phyloP scores from a whole-genome alignment of 495 filamentous ascomycete species.

The Penicillium chermesinum region DNA sequence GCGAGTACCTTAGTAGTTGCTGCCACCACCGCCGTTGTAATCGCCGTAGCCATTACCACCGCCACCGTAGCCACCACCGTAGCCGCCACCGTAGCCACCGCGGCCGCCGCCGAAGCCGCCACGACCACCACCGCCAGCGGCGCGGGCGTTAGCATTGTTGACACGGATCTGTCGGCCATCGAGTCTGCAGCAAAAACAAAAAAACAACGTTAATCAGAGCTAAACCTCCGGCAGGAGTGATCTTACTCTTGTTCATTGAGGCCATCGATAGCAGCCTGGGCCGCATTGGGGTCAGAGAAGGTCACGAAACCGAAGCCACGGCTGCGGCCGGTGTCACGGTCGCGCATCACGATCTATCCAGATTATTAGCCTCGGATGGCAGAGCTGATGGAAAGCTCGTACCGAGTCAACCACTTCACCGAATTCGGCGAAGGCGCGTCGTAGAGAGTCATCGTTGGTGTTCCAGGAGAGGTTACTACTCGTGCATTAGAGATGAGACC shows the following conservation, averaged over 20 bases:
- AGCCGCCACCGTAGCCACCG: neutral
- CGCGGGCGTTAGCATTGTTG: conserved; percentile 13
- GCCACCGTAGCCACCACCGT: neutral
- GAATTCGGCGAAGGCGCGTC: conserved; percentile 5
- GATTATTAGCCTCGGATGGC: neutral
- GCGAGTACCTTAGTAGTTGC: neutral
- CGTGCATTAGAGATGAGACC: neutral
- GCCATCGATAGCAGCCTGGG: conserved; percentile 6
- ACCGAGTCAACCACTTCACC: conserved; percentile 11
- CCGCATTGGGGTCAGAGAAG: conserved; percentile 8
- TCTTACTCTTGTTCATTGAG: conserved; percentile 15
- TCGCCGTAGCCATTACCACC: neutral
- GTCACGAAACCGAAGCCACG: conserved; percentile 20
- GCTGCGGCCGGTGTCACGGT: conserved; percentile 17
- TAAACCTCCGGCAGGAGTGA: neutral
- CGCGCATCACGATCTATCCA: conserved; percentile 15
- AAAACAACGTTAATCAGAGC: neutral
- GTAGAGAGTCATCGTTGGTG: conserved; percentile 10
- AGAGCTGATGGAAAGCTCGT: neutral
- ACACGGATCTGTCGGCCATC: conserved; percentile 13
- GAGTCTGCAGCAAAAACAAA: conserved; percentile 2
- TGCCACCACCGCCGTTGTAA: neutral
- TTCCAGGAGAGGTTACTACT: conserved; percentile 14
- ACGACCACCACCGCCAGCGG: neutral
- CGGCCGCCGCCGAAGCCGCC: neutral